These are phyloP conservation scores for Rhizopus microsporus DNA, from an alignment of 371 early-diverging fungal genomes.

Conservation along the genomic window DNA sequence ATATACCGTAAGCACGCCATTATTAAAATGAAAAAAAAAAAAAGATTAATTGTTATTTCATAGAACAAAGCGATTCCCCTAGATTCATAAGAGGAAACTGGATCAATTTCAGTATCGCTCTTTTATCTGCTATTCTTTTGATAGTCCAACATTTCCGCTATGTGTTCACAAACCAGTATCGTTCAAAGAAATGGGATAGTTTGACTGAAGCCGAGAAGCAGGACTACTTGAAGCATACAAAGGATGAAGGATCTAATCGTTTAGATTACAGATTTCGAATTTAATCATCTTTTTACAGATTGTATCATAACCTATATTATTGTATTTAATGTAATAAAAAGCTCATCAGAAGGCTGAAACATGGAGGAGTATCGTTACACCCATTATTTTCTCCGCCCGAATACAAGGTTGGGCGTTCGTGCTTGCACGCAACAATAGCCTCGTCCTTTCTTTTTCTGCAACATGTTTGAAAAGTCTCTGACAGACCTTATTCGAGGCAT, in stretches of 20 bases:
- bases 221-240: conserved; percentile 30
- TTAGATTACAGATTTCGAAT: conserved; percentile 41
- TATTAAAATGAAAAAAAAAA: no score
- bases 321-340: no score
- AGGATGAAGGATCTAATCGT: conserved; percentile 35
- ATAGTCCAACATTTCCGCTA: conserved; percentile 30
- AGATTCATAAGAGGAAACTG: conserved; percentile 38
- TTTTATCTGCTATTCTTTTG: conserved; percentile 19
- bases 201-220: conserved; percentile 34
- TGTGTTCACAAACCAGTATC: conserved; percentile 28
- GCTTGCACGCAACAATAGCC: not conserved
- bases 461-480: conserved; percentile 83
- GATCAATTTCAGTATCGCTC: conserved; percentile 29
- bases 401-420: not conserved
- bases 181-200: conserved; percentile 30
- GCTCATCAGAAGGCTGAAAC: no score
- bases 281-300: conserved; percentile 7
- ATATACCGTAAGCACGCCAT: conserved; percentile 21
- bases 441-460: not conserved
- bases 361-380: not conserved
- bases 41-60: not conserved
- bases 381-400: not conserved
- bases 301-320: conserved; percentile 3
- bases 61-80: conserved; percentile 39
- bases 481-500: conserved; percentile 92